Conservation (phyloP, 2,329 filamentous ascomycete genomes). For the Colletotrichum australisinense region DNA sequence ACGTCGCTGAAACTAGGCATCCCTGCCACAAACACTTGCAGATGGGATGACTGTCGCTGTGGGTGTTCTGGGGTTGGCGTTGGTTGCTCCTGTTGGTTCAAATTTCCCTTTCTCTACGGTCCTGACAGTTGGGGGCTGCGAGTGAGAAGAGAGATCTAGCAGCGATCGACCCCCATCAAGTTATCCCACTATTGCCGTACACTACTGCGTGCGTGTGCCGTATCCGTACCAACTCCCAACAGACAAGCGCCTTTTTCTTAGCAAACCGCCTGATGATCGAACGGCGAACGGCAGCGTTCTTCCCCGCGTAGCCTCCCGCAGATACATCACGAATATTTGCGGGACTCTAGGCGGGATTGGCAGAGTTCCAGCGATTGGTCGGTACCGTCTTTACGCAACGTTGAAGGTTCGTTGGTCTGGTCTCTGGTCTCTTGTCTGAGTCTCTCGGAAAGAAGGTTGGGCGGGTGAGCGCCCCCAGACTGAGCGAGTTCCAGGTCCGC, state of each 20-base stretch:
- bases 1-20: conserved; percentile 20
- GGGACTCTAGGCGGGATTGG: background rate
- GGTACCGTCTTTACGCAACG: background rate
- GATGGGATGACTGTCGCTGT: conserved; percentile 19
- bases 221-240: background rate
- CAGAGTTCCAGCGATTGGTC: conserved; percentile 25
- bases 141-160: background rate
- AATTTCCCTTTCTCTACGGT: background rate
- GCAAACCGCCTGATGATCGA: background rate
- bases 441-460: background rate
- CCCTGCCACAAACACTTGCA: background rate
- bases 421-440: background rate
- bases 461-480: background rate
- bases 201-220: no score
- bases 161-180: background rate
- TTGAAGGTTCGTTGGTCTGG: background rate
- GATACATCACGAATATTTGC: background rate
- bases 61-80: conserved; percentile 17
- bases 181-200: no score
- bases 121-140: background rate
- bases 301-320: background rate
- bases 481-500: conserved; percentile 4
- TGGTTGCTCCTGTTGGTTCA: background rate
- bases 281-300: background rate
- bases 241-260: conserved; percentile 3